These are phyloP conservation scores for Vachellia collinsii DNA, from an alignment of 306 rosid species.

Conservation along the genomic window DNA sequence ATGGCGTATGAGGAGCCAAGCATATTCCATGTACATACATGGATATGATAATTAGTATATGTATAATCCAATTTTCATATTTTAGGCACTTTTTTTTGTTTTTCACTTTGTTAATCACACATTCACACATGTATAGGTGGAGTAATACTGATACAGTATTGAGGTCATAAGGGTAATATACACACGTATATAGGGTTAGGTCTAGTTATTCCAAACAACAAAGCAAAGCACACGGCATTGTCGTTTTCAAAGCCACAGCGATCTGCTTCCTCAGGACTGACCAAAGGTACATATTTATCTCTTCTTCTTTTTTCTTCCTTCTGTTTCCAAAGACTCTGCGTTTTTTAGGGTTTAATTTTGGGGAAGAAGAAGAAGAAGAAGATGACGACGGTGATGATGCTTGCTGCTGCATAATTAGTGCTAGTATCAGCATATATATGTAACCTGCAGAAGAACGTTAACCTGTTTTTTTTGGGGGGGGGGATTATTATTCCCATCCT, in stretches of 20 bases:
- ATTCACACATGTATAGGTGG: not conserved
- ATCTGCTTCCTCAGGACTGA: conserved; percentile 46
- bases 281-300: conserved; percentile 46
- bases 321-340: not conserved
- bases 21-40: conserved; percentile 45
- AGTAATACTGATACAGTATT: not conserved
- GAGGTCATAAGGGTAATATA: not conserved
- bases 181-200: conserved; percentile 7
- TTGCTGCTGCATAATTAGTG: not conserved
- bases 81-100: not conserved
- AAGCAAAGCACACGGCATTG: conserved; percentile 43
- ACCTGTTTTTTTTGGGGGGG: not conserved
- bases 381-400: not conserved
- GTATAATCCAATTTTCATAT: not conserved
- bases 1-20: conserved; percentile 76
- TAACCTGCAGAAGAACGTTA: conserved; percentile 32
- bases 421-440: not conserved
- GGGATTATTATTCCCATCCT: conserved; percentile 21
- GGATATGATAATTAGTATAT: not conserved
- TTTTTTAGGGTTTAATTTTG: not conserved
- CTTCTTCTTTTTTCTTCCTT: conserved; percentile 12
- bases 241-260: conserved; percentile 54
- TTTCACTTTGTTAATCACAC: not conserved
- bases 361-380: not conserved
- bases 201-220: conserved; percentile 27